Evolutionary conservation across 208 protist species (phyloP), one percentile per base, ranked within the genome.

Genomic region (Trypanosoma cruzi): DNA sequence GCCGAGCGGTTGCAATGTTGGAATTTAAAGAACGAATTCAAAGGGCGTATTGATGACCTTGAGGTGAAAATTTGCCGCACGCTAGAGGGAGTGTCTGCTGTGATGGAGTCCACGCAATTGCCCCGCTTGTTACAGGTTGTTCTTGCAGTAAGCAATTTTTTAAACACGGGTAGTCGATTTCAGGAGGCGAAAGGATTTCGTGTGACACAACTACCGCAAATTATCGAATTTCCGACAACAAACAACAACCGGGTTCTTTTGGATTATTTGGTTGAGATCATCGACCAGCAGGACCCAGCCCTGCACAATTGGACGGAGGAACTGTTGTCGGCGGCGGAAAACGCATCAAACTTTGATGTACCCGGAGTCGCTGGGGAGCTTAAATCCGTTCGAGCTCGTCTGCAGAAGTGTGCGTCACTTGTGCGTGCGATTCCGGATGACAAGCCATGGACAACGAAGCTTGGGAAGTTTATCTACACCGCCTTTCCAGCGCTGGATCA

Each of bases 111-210:
- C 0, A 50, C 70, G 36, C 72, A 82, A 56, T 62, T 96, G 37
- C 87, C 86, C 6, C 64, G 73, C 6, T 62, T 92, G 72, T 69
- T 96, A 18, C 69, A 76, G 36, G 83, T 77, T 42, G 66, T 92
- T 31, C 75, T 96, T 29, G 68, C 80, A 20, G 59, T 92, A 29
- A 88, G 82, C 54, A 96, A 96, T 71, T 83, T 89, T 64, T 66
- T 96, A 28, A 96, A 96, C 74, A 68, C 62, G 29, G 90, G 90
- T 46, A 96, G 82, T 50, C 77, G 77, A 34, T 91, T 81, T 68
- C 75, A 90, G 54, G 82, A 79, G 28, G 85, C 86, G 14, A 86
- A 84, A 62, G 90, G 77, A 20, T 96, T 96, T 73, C 79, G 82
- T 44, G 85, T 93, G 59, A 86, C 86, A 36, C 79, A 92, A 48